A percentile compares a stretch with the other conserved stretches of the same genome.
Evolutionary conservation across 2,329 filamentous ascomycete genomes (phyloP).

Genomic region (Epichloe gansuensis): DNA sequence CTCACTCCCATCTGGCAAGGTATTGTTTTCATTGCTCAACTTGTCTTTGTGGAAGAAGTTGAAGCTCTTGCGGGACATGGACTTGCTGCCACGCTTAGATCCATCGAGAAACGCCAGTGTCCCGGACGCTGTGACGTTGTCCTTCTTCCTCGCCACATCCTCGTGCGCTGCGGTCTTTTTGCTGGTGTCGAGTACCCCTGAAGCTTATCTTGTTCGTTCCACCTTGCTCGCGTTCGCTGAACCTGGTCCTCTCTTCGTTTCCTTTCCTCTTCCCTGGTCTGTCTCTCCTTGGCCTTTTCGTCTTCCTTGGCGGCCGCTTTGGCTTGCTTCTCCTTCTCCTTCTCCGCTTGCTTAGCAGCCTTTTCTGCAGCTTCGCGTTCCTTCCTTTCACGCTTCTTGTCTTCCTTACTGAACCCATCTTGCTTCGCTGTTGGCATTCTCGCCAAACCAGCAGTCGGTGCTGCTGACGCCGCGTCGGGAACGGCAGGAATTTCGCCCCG

Average conservation of each 20-base stretch:
- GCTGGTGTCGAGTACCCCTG: conserved; percentile 53
- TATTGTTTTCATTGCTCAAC: conserved; percentile 11
- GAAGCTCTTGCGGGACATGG: conserved; percentile 65
- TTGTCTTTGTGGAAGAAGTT: conserved; percentile 50
- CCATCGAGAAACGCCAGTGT: conserved; percentile 45
- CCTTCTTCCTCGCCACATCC: conserved; percentile 28
- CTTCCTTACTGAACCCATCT: conserved; percentile 40
- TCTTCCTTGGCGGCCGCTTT: conserved; percentile 20
- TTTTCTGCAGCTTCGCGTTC: conserved; percentile 47
- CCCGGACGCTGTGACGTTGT: conserved; percentile 24
- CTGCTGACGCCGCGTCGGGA: neutral
- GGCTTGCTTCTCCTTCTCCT: conserved; percentile 28
- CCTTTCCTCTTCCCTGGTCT: conserved; percentile 20
- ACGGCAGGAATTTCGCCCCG: conserved; percentile 10
- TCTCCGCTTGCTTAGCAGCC: conserved; percentile 38
- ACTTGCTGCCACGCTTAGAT: conserved; percentile 62
- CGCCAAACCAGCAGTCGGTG: conserved; percentile 4
- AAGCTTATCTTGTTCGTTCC: conserved; percentile 49
- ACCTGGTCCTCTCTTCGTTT: conserved; percentile 39
- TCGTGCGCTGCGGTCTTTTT: conserved; percentile 48
- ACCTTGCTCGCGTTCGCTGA: conserved; percentile 38
- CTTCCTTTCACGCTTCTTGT: conserved; percentile 56
- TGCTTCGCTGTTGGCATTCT: conserved; percentile 15
- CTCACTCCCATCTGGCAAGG: conserved; percentile 18
- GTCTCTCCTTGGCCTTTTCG: conserved; percentile 12